Evolutionary conservation across 1,284 basidiomycete species (phyloP), one percentile per base, ranked within the genome.

Genomic region (Cryptococcus amylolentus): DNA sequence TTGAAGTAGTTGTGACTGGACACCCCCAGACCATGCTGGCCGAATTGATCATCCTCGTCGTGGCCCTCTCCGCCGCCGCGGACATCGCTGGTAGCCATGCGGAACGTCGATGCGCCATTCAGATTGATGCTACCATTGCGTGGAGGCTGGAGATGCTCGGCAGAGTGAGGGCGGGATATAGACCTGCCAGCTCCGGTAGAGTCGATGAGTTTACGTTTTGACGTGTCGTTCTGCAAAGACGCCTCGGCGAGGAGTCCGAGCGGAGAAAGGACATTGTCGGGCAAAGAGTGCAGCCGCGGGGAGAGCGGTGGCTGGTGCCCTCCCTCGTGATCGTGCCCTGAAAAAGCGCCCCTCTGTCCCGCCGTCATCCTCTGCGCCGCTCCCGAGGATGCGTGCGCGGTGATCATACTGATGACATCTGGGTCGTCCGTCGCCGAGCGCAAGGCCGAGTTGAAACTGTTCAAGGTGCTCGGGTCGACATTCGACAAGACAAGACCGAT

Each of bases 1-100:
- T 90, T 93, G 81, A 98, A 98, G 77, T 96, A 98, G 58, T 88
- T 85, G 61, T 89, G 86, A 58, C 88, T 91, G 0, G 92, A 94
- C 8, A 97, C 89, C 69, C 61, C 72, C 26, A 58, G 51, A 16
- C 66, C 62, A 5, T 65, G 66, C 26, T 35, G 27, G 6, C 40
- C 47, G 28, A 54, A 54, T 1, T 35, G 50, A 1, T 51, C 47
- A 9, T 38, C 55, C 4, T 62, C 38, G 8, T 60, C 63, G 4
- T 64, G 31, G 7, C 31, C 65, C 6, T 66, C 66, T 6, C 53
- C 61, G 0, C 57, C 60, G 7, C 70, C 67, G 26, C 68, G 50
- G 16, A 73, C 61, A 60, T 71, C 72, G 48, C 71, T 73, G 26
- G 68, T 70, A n/a, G 70, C 65, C 37, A 66, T 59, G 18, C 68